A percentile compares a stretch with the other conserved stretches of the same genome.
These are phyloP conservation scores for Lyophyllum atratum DNA, from an alignment of 768 basidiomycete genomes.

Conservation along the genomic window DNA sequence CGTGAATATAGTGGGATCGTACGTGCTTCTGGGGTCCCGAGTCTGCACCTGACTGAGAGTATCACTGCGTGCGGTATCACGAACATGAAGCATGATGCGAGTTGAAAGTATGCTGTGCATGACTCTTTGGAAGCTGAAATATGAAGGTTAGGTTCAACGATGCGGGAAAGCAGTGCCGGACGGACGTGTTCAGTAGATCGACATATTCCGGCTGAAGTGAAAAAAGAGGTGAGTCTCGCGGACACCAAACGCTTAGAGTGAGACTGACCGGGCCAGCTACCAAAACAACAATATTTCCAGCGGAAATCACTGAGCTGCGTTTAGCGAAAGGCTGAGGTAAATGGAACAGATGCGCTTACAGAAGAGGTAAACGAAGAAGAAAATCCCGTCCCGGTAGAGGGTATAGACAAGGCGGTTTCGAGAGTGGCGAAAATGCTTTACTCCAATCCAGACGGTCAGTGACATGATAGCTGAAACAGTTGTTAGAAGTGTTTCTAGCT, in stretches of 20 bases:
- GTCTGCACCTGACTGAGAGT: neutral
- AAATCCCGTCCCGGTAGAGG: constrained; percentile 25
- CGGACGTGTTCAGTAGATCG: constrained; percentile 21
- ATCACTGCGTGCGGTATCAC: constrained; percentile 2
- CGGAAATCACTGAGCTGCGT: constrained; percentile 15
- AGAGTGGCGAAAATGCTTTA: constrained; percentile 21
- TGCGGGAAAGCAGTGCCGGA: neutral
- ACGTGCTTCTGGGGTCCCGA: neutral
- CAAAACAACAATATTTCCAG: constrained; percentile 17
- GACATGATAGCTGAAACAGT: constrained; percentile 23
- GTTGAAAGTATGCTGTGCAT: constrained; percentile 24
- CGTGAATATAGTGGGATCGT: neutral
- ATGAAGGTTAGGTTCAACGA: neutral
- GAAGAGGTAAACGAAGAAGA: constrained; percentile 25
- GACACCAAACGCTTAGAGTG: neutral
- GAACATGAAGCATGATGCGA: constrained; percentile 21
- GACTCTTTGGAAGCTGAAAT: constrained; percentile 22
- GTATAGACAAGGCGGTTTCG: constrained; percentile 20
- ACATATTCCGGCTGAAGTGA: constrained; percentile 13
- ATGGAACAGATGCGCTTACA: constrained; percentile 12
- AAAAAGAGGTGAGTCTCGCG: neutral
- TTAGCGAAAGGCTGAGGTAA: neutral
- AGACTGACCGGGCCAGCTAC: constrained; percentile 13
- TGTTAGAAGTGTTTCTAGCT: neutral
- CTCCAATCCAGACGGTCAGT: constrained; percentile 22